Conservation (phyloP, 208 protist genomes). For the Zelonia costaricensis region DNA sequence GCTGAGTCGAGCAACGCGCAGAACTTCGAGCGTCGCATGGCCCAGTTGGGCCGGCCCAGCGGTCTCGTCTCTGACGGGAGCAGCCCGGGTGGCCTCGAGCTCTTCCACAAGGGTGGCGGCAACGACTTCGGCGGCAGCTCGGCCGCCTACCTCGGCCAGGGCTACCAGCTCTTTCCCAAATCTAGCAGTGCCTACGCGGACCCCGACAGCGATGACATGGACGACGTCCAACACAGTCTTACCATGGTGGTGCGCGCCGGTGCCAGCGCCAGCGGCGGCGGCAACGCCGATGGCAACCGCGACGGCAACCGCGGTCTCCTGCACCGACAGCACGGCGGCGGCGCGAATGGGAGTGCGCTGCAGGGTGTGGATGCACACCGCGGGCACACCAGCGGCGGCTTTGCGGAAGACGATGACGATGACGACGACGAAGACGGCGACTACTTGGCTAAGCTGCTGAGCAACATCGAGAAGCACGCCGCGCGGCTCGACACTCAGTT, state of each 20-base stretch:
- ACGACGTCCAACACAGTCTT: conserved; percentile 2
- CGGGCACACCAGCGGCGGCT: no score
- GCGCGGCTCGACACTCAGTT: conserved; percentile 37
- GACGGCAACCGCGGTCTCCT: no score
- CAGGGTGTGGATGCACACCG: no score
- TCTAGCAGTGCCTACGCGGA: background rate
- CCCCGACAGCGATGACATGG: conserved; percentile 2
- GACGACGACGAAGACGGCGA: conserved; percentile 17
- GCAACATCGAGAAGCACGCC: conserved; percentile 28
- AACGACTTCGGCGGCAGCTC: background rate
- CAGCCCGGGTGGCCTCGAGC: background rate
- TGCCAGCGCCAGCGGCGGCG: background rate
- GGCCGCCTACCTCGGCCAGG: conserved; percentile 11
- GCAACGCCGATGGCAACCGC: background rate
- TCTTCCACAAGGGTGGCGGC: background rate
- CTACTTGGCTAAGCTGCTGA: conserved; percentile 23
- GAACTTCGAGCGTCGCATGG: conserved; percentile 47
- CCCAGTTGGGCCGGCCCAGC: conserved; percentile 11
- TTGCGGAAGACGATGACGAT: background rate
- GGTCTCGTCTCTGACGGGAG: background rate
- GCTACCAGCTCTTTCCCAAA: conserved; percentile 22
- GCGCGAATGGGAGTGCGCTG: no score
- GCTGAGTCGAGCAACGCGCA: conserved; percentile 28
- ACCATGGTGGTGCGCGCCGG: background rate
- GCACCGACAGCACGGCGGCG: no score